Conservation (phyloP, 805 yeast genomes). For the Sugiyamaella mastotermitis region DNA sequence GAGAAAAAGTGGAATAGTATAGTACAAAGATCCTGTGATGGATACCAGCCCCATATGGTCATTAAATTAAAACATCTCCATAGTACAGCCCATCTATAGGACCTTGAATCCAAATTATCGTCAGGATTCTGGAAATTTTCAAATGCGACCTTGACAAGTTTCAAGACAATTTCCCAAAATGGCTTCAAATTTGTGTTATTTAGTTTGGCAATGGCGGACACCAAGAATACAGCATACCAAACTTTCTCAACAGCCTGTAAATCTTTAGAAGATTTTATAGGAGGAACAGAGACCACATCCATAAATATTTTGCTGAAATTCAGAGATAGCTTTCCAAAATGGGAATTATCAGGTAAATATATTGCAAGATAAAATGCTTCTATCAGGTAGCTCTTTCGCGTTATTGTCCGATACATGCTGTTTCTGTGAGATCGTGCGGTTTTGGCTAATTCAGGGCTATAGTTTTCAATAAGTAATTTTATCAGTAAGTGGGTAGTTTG, state of each 20-base stretch:
- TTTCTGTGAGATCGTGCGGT: neutral
- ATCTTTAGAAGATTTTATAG: neutral
- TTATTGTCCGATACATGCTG: neutral
- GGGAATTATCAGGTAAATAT: neutral
- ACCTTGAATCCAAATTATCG: neutral
- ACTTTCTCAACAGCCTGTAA: neutral
- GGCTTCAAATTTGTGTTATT: neutral
- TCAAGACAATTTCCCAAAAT: neutral
- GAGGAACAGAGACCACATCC: neutral
- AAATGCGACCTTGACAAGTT: neutral
- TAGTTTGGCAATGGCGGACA: neutral
- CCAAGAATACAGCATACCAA: neutral
- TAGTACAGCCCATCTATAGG: slow-evolving; percentile 1
- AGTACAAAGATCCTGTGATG: neutral
- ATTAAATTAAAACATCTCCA: neutral
- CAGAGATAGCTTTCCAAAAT: too few species aligned
- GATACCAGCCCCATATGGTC: slow-evolving; percentile 2
- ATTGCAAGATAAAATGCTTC: neutral
- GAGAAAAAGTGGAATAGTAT: slow-evolving; percentile 2
- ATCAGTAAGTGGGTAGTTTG: too few species aligned
- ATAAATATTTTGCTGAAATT: neutral
- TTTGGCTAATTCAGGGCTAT: neutral
- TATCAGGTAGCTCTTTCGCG: neutral
- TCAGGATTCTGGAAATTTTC: neutral
- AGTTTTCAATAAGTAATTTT: neutral